Percentiles rank a stretch among this genome's conserved stretches.
phyloP scores from a whole-genome alignment of 2,329 filamentous ascomycete genomes.

The Ophiobolus disseminans region DNA sequence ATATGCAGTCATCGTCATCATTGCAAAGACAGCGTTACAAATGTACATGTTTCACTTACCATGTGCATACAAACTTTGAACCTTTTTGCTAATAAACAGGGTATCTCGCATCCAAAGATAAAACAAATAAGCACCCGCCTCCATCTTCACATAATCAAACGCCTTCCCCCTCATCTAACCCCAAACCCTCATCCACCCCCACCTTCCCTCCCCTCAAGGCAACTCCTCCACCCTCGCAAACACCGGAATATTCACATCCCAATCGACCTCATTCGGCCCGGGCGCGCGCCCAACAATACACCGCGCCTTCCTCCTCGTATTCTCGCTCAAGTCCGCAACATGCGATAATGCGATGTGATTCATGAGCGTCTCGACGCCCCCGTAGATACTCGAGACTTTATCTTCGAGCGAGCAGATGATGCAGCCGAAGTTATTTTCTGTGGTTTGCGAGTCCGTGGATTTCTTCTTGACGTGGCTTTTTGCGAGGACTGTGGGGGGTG shows the following conservation, averaged over 20 bases:
- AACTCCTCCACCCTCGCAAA: slow-evolving; percentile 22
- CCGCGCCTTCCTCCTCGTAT: slow-evolving; percentile 37
- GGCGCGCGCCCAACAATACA: slow-evolving; percentile 48
- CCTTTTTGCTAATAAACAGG: too few species aligned
- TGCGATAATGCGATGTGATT: slow-evolving; percentile 49
- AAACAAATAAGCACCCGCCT: too few species aligned
- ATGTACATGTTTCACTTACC: too few species aligned
- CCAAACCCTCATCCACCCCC: not conserved
- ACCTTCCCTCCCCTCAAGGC: slow-evolving; percentile 1
- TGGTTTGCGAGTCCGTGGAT: slow-evolving; percentile 8
- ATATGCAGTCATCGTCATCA: too few species aligned
- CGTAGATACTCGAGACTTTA: slow-evolving; percentile 43
- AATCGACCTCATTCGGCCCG: slow-evolving; percentile 36
- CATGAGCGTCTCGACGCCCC: slow-evolving; percentile 49
- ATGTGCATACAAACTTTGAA: too few species aligned
- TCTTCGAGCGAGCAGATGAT: slow-evolving; percentile 44
- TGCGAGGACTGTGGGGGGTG: too few species aligned
- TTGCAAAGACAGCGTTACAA: too few species aligned
- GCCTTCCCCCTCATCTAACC: not conserved
- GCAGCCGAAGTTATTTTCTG: slow-evolving; percentile 45
- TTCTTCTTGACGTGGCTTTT: slow-evolving; percentile 43
- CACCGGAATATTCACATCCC: slow-evolving; percentile 48
- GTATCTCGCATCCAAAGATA: too few species aligned
- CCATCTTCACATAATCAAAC: too few species aligned
- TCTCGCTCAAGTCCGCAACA: slow-evolving; percentile 36